phyloP scores from a whole-genome alignment of 202 grass and related monocot species.

The Eragrostis tef region DNA sequence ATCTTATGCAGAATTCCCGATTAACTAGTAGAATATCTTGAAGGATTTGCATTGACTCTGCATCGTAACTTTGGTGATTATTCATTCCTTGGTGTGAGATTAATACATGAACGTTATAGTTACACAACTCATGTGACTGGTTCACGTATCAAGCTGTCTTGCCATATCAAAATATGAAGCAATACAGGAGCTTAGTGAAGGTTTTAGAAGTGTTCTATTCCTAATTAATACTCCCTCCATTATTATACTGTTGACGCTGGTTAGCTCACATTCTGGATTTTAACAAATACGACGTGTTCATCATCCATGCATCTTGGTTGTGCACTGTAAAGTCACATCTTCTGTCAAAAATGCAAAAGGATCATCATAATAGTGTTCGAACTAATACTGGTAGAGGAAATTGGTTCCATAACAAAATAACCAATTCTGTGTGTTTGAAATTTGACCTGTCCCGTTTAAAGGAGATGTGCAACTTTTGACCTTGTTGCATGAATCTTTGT shows the following conservation, averaged over 20 bases:
- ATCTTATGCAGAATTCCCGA: neutral
- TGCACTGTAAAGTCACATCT: neutral
- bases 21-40: neutral
- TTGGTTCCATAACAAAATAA: neutral
- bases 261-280: neutral
- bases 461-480: neutral
- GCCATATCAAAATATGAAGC: neutral
- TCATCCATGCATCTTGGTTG: neutral
- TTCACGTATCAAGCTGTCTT: neutral
- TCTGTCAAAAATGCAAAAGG: neutral
- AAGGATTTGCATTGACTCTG: slow-evolving; percentile 2
- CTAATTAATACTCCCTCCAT: neutral
- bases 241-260: too few species aligned
- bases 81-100: neutral
- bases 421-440: neutral
- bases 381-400: neutral
- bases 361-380: neutral
- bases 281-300: neutral
- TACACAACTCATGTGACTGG: neutral
- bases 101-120: neutral
- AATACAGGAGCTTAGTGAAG: neutral
- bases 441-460: too few species aligned
- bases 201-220: slow-evolving; percentile 15
- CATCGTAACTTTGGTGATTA: slow-evolving; percentile 1
- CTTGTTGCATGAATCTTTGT: neutral